Conservation (phyloP, 805 yeast genomes). For the Wickerhamiella hasegawae region DNA sequence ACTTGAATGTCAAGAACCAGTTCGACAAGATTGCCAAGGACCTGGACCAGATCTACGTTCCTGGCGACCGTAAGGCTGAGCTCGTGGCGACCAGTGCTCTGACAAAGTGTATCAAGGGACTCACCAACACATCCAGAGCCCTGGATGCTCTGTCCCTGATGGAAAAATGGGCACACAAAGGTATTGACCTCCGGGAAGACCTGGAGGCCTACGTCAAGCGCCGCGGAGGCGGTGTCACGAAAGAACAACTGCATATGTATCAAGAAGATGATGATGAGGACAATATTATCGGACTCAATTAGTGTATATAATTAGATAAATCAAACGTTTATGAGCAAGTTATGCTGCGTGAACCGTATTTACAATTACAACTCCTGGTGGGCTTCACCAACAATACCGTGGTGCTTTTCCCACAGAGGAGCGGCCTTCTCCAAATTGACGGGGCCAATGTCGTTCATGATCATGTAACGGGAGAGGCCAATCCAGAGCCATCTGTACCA, state of each 20-base stretch:
- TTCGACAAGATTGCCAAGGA: conserved; percentile 9
- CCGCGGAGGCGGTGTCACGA: conserved; percentile 10
- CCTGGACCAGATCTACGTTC: conserved; percentile 6
- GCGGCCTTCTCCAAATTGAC: conserved; percentile 6
- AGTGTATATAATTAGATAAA: background rate
- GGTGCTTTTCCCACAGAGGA: no score
- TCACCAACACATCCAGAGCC: conserved; percentile 12
- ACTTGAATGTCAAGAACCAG: conserved; percentile 8
- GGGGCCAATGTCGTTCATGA: conserved; percentile 39
- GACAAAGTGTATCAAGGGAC: conserved; percentile 9
- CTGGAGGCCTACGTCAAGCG: conserved; percentile 8
- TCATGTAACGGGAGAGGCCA: conserved; percentile 56
- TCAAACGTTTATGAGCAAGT: background rate
- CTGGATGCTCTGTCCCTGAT: conserved; percentile 11
- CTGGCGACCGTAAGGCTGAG: background rate
- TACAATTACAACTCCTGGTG: background rate
- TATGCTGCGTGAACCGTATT: no score
- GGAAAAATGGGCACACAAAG: conserved; percentile 9
- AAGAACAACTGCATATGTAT: conserved; percentile 11
- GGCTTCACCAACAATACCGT: background rate
- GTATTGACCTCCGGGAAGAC: conserved; percentile 10
- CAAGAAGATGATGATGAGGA: conserved; percentile 18
- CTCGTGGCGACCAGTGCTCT: conserved; percentile 5
- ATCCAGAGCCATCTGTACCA: conserved; percentile 94
- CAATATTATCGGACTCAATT: conserved; percentile 1